Conservation (phyloP, 805 yeast genomes). For the Cyberlindnera japonica region DNA sequence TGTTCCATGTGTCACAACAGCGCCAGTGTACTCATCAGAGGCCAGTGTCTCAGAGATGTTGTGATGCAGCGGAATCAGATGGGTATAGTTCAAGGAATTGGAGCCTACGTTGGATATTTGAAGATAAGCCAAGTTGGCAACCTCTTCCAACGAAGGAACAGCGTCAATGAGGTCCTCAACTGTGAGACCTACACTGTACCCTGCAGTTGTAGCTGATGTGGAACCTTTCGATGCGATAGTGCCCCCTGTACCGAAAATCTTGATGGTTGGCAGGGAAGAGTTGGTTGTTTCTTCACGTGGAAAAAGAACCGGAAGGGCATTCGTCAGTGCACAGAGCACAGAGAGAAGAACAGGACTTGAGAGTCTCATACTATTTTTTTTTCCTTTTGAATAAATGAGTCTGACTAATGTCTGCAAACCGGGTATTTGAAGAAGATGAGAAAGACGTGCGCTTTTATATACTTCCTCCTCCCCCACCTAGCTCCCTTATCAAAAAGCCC, state of each 20-base stretch:
- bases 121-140: constrained; percentile 45
- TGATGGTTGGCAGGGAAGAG: constrained; percentile 30
- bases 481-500: too few species aligned
- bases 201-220: constrained; percentile 47
- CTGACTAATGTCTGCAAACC: not conserved
- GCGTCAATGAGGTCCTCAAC: constrained; percentile 47
- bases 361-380: too few species aligned
- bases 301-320: not conserved
- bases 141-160: constrained; percentile 52
- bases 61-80: constrained; percentile 42
- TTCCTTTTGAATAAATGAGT: too few species aligned
- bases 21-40: constrained; percentile 44
- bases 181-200: constrained; percentile 49
- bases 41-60: constrained; percentile 43
- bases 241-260: constrained; percentile 56
- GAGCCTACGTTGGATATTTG: constrained; percentile 51
- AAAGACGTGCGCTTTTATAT: not conserved
- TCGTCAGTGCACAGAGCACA: constrained; percentile 15
- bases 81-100: constrained; percentile 47
- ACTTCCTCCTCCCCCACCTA: too few species aligned
- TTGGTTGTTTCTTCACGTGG: constrained; percentile 4
- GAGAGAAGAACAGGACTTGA: constrained; percentile 20
- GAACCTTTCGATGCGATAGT: constrained; percentile 55
- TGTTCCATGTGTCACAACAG: constrained; percentile 70
- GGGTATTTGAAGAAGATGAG: not conserved